These are phyloP conservation scores for Apiotrichum gracile DNA, from an alignment of 1,284 basidiomycete species.

Conservation along the genomic window DNA sequence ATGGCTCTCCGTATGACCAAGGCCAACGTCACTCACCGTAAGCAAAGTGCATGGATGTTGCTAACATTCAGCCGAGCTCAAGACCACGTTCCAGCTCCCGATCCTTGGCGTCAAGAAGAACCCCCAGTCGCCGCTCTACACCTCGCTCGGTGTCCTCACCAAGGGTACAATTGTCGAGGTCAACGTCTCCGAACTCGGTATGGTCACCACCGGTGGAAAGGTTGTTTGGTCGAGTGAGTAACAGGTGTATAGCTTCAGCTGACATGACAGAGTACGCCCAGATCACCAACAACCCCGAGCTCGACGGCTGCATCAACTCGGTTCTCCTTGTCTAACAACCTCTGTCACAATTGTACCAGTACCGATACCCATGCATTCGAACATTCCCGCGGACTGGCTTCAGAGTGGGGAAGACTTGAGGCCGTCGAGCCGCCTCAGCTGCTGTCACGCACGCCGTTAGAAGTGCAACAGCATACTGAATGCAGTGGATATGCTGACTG, in stretches of 20 bases:
- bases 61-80: conserved; percentile 69
- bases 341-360: conserved; percentile 9
- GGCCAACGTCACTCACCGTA: conserved; percentile 97
- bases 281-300: conserved; percentile 92
- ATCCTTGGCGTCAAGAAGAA: conserved; percentile 99
- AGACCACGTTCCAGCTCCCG: conserved; percentile 97
- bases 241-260: conserved; percentile 41
- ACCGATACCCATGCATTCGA: conserved; percentile 13
- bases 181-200: conserved; percentile 92
- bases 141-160: conserved; percentile 82
- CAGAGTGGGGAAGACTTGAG: too few species aligned
- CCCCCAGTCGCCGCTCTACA: conserved; percentile 97
- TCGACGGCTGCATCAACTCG: conserved; percentile 93
- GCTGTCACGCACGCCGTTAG: too few species aligned
- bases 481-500: too few species aligned
- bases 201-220: conserved; percentile 99
- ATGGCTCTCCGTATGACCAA: conserved; percentile 98
- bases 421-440: too few species aligned
- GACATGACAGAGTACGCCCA: conserved; percentile 83
- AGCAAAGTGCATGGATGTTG: conserved; percentile 39
- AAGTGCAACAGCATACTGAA: too few species aligned
- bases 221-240: conserved; percentile 57
- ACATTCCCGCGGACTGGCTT: too few species aligned
- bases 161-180: conserved; percentile 99
- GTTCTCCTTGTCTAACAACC: conserved; percentile 56